Evolutionary conservation across 2,329 filamentous ascomycete genomes (phyloP).

Genomic region (Trichophaea hybrida): DNA sequence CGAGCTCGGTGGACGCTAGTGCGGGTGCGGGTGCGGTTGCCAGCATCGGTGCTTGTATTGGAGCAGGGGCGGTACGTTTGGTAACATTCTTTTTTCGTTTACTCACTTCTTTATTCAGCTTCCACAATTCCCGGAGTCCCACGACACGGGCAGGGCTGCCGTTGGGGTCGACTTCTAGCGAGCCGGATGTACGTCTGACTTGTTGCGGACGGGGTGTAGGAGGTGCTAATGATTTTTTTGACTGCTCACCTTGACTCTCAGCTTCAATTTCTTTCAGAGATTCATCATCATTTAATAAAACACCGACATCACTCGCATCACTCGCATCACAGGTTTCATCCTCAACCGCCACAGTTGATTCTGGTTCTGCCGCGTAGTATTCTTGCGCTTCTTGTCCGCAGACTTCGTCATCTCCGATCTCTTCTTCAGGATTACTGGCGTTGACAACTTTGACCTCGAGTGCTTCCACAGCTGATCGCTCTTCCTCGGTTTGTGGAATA

Average conservation of each 20-base stretch:
- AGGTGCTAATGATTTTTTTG: background rate
- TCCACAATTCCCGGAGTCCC: slow-evolving; percentile 19
- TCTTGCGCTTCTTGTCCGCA: background rate
- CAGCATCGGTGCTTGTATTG: background rate
- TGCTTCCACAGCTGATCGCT: background rate
- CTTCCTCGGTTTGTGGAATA: background rate
- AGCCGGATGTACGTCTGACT: background rate
- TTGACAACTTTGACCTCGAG: background rate
- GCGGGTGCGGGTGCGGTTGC: background rate
- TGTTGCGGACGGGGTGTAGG: background rate
- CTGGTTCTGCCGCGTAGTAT: background rate
- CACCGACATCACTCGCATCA: background rate
- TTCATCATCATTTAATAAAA: background rate
- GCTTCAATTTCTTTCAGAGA: background rate
- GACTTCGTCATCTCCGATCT: background rate
- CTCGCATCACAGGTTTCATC: background rate
- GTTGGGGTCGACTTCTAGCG: slow-evolving; percentile 15
- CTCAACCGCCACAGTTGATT: background rate
- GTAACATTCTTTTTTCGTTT: slow-evolving; percentile 9
- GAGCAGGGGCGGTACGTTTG: background rate
- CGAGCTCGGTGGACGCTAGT: background rate
- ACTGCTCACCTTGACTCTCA: background rate
- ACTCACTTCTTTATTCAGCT: slow-evolving; percentile 18
- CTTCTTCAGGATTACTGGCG: background rate
- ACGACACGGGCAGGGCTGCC: slow-evolving; percentile 16